Evolutionary conservation across 495 filamentous ascomycete species (phyloP).

Genomic region (Chaetomium fimeti): DNA sequence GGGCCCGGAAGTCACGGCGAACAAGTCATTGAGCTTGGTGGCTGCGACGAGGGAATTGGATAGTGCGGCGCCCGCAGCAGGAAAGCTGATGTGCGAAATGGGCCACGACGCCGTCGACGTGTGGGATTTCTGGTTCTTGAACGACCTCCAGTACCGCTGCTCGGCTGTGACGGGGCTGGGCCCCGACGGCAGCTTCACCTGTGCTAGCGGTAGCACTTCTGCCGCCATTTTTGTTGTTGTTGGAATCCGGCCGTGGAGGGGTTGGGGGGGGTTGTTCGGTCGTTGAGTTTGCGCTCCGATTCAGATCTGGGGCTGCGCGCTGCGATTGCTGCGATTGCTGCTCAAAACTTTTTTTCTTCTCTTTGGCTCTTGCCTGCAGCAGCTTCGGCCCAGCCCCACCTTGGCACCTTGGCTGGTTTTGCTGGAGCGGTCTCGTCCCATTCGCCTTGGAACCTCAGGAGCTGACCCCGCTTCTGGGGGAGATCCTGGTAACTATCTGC

Average conservation of each 20-base stretch:
- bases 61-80: conserved; percentile 47
- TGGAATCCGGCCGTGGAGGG: conserved; percentile 4
- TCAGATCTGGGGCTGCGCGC: neutral
- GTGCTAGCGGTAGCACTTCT: conserved; percentile 75
- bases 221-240: conserved; percentile 73
- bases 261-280: conserved; percentile 7
- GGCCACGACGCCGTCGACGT: conserved; percentile 81
- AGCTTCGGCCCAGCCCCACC: neutral
- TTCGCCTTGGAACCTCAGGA: neutral
- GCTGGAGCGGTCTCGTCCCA: neutral
- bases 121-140: conserved; percentile 82
- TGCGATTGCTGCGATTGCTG: conserved; percentile 3
- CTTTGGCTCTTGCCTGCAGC: conserved; percentile 10
- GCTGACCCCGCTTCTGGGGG: conserved; percentile 2
- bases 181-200: conserved; percentile 76
- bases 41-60: conserved; percentile 46
- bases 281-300: neutral
- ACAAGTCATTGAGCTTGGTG: conserved; percentile 63
- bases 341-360: conserved; percentile 21
- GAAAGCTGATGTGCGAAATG: conserved; percentile 84
- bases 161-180: conserved; percentile 76
- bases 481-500: neutral
- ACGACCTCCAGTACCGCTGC: conserved; percentile 88
- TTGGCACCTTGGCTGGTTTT: neutral
- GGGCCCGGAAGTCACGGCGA: conserved; percentile 87